Conservation (phyloP, 768 basidiomycete species). For the Pholiota molesta region DNA sequence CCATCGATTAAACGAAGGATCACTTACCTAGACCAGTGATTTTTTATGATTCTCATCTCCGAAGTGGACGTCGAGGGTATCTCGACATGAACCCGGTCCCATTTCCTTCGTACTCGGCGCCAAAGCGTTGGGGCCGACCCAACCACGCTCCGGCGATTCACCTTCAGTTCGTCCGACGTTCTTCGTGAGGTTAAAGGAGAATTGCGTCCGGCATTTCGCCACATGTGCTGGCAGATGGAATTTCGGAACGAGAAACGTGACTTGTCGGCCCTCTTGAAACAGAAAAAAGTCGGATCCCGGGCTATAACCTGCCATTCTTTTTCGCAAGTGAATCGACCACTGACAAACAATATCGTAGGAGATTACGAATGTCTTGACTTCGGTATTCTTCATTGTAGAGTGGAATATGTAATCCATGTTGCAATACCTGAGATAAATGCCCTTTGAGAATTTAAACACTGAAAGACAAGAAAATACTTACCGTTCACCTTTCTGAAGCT, state of each 20-base stretch:
- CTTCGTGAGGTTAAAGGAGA: slow-evolving; percentile 22
- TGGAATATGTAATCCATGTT: slow-evolving; percentile 31
- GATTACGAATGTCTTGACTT: slow-evolving; percentile 13
- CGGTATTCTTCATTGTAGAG: slow-evolving; percentile 11
- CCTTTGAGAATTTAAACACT: neutral
- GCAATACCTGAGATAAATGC: slow-evolving; percentile 14
- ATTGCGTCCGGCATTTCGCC: neutral
- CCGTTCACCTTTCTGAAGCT: slow-evolving; percentile 36
- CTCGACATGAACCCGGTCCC: slow-evolving; percentile 24
- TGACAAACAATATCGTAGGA: slow-evolving; percentile 31
- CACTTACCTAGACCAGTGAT: neutral
- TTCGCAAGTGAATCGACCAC: slow-evolving; percentile 18
- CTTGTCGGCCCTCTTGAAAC: neutral
- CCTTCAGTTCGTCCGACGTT: slow-evolving; percentile 38
- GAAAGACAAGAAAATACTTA: slow-evolving; percentile 9
- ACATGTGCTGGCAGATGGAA: slow-evolving; percentile 25
- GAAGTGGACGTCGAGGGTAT: neutral
- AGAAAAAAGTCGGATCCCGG: neutral
- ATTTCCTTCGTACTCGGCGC: slow-evolving; percentile 39
- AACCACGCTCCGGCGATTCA: slow-evolving; percentile 34
- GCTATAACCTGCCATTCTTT: slow-evolving; percentile 17
- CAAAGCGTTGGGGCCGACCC: slow-evolving; percentile 27
- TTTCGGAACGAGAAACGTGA: slow-evolving; percentile 24
- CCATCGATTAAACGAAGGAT: neutral
- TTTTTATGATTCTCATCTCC: slow-evolving; percentile 1